phyloP scores from a whole-genome alignment of 176 grass and related monocot genomes.

The Dactylis glomerata region DNA sequence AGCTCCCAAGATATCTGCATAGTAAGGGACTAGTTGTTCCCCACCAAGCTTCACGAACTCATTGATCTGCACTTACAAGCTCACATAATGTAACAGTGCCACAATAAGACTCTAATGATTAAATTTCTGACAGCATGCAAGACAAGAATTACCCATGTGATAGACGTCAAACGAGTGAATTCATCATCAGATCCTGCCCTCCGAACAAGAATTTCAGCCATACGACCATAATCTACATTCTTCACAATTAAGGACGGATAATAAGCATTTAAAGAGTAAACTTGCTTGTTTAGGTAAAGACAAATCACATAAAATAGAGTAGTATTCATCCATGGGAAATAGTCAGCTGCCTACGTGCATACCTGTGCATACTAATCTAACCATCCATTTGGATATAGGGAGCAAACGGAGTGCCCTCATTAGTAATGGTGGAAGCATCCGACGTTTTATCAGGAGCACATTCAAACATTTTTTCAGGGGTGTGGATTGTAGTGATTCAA shows the following conservation, averaged over 20 bases:
- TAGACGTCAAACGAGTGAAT: conserved; percentile 95
- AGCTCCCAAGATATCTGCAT: conserved; percentile 93
- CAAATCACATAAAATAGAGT: conserved; percentile 3
- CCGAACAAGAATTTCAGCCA: conserved; percentile 99
- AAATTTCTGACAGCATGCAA: conserved; percentile 20
- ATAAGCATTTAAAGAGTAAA: conserved; percentile 31
- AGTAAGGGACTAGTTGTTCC: conserved; percentile 97
- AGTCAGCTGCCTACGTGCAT: no score
- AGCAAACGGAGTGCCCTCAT: no score
- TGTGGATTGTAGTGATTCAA: no score
- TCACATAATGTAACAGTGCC: conserved; percentile 35
- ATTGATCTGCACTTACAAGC: conserved; percentile 73
- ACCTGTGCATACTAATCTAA: no score
- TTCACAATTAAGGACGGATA: conserved; percentile 39
- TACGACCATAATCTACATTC: conserved; percentile 99
- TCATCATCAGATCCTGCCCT: conserved; percentile 86
- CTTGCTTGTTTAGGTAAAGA: conserved; percentile 1
- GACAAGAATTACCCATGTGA: conserved; percentile 83
- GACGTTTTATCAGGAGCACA: no score
- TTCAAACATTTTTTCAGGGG: no score
- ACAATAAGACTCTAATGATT: conserved; percentile 21
- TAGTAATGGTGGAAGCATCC: no score
- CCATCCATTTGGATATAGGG: no score
- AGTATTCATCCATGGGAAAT: no score
- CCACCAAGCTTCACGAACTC: conserved; percentile 99